Conservation (phyloP, 2,329 filamentous ascomycete genomes). For the Verticillium isaacii region DNA sequence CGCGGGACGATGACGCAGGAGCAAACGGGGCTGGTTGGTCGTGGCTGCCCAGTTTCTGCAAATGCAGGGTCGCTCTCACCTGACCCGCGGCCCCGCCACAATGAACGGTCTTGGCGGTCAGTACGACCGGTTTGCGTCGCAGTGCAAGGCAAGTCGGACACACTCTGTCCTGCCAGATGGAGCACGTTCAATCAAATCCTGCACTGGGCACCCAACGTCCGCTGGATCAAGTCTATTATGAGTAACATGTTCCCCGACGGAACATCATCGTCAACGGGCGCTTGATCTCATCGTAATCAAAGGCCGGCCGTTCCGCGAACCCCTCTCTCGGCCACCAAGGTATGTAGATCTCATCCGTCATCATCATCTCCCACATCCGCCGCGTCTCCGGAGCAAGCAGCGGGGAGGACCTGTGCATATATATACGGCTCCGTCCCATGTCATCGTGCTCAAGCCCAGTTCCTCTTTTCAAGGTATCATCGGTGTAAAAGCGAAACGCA, state of each 20-base stretch:
- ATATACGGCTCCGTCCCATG: background rate
- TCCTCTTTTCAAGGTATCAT: conserved; percentile 13
- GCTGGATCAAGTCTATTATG: background rate
- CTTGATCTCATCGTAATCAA: background rate
- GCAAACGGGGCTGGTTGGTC: conserved; percentile 5
- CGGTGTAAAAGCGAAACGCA: conserved; percentile 8
- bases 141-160: too few species aligned
- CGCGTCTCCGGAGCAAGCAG: background rate
- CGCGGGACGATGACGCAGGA: conserved; percentile 13
- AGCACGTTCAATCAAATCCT: background rate
- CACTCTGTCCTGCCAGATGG: background rate
- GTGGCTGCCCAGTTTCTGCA: conserved; percentile 1
- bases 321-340: background rate
- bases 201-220: background rate
- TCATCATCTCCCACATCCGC: background rate
- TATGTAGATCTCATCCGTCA: background rate
- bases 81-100: background rate
- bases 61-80: background rate
- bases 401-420: background rate
- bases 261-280: background rate
- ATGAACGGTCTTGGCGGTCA: background rate
- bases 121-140: too few species aligned
- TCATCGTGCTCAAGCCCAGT: background rate
- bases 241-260: background rate
- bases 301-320: background rate